Conservation (phyloP, 108 stramenopile species). For the Aurantiochytrium sp. region DNA sequence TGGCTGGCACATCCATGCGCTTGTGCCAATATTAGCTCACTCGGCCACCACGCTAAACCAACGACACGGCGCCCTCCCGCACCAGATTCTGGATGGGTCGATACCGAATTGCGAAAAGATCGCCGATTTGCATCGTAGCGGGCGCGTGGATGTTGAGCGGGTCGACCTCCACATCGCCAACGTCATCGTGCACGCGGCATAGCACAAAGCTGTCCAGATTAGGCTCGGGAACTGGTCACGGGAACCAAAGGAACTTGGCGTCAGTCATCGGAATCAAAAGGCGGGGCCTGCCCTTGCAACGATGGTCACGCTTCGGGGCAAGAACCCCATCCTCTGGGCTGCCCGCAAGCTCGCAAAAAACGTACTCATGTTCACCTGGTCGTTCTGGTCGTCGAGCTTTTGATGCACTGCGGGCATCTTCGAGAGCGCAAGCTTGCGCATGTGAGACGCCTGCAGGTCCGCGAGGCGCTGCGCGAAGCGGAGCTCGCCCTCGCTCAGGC, state of each 20-base stretch:
- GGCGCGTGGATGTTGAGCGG: background rate
- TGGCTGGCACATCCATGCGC: too few species aligned
- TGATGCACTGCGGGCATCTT: background rate
- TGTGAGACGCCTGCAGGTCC: background rate
- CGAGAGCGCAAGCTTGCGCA: background rate
- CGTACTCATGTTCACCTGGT: constrained; percentile 20
- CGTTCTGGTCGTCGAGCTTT: background rate
- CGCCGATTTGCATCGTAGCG: background rate
- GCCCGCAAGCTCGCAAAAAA: background rate
- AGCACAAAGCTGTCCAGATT: constrained; percentile 4
- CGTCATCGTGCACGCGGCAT: background rate
- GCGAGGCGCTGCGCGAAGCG: background rate
- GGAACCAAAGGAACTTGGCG: background rate
- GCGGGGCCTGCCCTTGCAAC: too few species aligned
- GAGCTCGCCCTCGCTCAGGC: background rate
- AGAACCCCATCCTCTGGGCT: too few species aligned
- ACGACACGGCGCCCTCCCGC: background rate
- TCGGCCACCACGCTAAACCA: background rate
- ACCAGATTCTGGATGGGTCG: background rate
- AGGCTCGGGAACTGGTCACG: constrained; percentile 28
- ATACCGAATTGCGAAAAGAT: background rate
- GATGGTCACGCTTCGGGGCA: too few species aligned
- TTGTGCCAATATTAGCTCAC: too few species aligned
- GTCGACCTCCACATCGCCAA: background rate
- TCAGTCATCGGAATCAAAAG: background rate